phyloP scores from a whole-genome alignment of 108 stramenopile species.

The Pseudonitzschia delicatissima region DNA sequence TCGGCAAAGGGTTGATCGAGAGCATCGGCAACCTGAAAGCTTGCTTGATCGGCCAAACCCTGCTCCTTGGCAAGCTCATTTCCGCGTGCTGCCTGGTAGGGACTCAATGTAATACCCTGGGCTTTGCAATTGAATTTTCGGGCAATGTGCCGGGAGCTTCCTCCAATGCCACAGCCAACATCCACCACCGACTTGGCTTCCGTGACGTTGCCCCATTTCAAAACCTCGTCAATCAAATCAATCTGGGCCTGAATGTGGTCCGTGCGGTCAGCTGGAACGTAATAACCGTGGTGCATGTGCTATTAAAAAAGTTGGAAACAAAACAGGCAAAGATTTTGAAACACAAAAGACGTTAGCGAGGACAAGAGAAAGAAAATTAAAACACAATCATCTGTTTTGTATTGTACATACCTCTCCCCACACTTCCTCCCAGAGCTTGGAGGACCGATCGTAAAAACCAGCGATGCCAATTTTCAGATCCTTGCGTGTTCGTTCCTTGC shows the following conservation, averaged over 20 bases:
- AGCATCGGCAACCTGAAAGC: slow-evolving; percentile 92
- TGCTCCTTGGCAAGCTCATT: slow-evolving; percentile 83
- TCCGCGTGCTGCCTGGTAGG: slow-evolving; percentile 85
- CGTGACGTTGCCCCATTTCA: slow-evolving; percentile 79
- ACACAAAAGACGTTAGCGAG: background rate
- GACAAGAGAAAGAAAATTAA: background rate
- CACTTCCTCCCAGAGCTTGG: slow-evolving; percentile 92
- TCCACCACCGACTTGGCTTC: slow-evolving; percentile 51
- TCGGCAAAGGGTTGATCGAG: slow-evolving; percentile 86
- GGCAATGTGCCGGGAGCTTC: slow-evolving; percentile 86
- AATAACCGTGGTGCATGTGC: slow-evolving; percentile 91
- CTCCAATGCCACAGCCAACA: slow-evolving; percentile 96
- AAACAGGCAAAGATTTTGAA: background rate
- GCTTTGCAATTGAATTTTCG: slow-evolving; percentile 63
- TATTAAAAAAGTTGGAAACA: background rate
- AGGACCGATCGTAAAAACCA: slow-evolving; percentile 91
- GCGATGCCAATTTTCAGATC: slow-evolving; percentile 95
- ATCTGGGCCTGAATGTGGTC: slow-evolving; percentile 86
- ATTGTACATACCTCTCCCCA: slow-evolving; percentile 82
- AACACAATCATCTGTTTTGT: background rate
- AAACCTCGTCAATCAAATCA: slow-evolving; percentile 90
- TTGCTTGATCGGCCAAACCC: slow-evolving; percentile 62
- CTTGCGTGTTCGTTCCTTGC: slow-evolving; percentile 64
- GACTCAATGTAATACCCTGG: slow-evolving; percentile 90
- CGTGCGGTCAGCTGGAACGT: slow-evolving; percentile 73